Conservation (phyloP, 2,329 filamentous ascomycete genomes). For the Fusarium xylarioides region DNA sequence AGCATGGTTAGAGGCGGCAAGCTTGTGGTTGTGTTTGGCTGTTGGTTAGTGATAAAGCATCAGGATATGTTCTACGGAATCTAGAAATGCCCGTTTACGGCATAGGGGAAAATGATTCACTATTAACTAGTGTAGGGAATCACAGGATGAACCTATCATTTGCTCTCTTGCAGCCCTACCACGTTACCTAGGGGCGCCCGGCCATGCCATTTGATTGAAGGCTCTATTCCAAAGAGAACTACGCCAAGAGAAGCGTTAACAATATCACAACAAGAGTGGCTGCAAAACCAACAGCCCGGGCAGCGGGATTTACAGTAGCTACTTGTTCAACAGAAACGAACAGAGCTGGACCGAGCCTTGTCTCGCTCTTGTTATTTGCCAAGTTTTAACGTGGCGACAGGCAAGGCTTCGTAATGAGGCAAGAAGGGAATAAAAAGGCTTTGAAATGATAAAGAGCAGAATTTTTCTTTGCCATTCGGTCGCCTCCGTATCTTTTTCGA, state of each 20-base stretch:
- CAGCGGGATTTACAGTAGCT: constrained; percentile 4
- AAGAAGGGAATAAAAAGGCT: background rate
- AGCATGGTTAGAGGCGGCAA: background rate
- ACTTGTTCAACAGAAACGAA: constrained; percentile 6
- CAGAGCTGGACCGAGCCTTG: constrained; percentile 5
- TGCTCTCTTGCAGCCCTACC: constrained; percentile 8
- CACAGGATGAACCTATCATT: constrained; percentile 11
- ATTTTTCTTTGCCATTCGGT: background rate
- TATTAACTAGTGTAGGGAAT: background rate
- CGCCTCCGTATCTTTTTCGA: constrained; percentile 8
- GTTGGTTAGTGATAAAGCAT: background rate
- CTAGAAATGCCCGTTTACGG: constrained; percentile 11
- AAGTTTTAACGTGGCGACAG: background rate
- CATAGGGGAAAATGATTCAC: background rate
- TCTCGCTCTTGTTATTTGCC: background rate
- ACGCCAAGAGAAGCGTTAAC: background rate
- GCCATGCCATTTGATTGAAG: constrained; percentile 13
- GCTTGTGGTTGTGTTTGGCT: background rate
- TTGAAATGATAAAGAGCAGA: background rate
- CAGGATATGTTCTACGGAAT: constrained; percentile 3
- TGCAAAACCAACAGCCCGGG: constrained; percentile 22
- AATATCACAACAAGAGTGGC: constrained; percentile 5
- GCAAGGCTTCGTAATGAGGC: background rate
- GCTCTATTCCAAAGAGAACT: background rate
- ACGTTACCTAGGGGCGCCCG: constrained; percentile 1